Evolutionary conservation across 805 yeast species (phyloP), one percentile per base, ranked within the genome.

Genomic region (Komagataella populi): DNA sequence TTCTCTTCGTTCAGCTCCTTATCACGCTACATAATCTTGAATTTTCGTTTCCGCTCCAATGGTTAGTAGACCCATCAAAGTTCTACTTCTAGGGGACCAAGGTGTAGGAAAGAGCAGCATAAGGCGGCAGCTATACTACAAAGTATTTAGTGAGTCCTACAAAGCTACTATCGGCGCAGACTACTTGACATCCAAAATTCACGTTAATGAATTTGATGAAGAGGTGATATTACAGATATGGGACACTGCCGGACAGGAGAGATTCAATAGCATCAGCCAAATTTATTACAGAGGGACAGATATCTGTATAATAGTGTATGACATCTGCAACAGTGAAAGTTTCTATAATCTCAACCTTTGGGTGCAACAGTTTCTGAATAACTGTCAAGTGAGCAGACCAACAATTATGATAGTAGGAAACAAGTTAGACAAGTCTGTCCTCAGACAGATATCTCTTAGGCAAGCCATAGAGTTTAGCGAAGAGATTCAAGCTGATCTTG

Each of bases 211-310:
- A 48, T 44, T n/a, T 18, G 52, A 56, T 16, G 54, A 57, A 45
- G 55, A 56, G 39, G 71, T 72, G 18, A 66, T 66, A 49, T 65
- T 81, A 44, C 87, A 81, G 61, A 73, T 81, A 7, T 81, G 98
- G 96, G 96, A 89, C 63, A 89, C 96, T 3, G 96, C 96, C 1
- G 96, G 96, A 6, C 96, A 88, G 68, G 98, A 90, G 66, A 71
- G 98, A 57, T 90, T 91, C 72, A 77, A 79, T 73, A 72, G 78
- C 50, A 73, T 76, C 30, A 69, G 76, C 8, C 74, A 72, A 58
- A 77, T 81, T 4, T 78, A 78, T 56, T 78, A 78, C 60, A 63
- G 84, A 45, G 84, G 84, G 6, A 71, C 82, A 0, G 83, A 78
- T 56, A 75, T 77, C 17, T 79, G 73, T 4, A 67, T 78, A 6